phyloP scores from a whole-genome alignment of 768 basidiomycete species.

The Termitomyces eurrhizus region DNA sequence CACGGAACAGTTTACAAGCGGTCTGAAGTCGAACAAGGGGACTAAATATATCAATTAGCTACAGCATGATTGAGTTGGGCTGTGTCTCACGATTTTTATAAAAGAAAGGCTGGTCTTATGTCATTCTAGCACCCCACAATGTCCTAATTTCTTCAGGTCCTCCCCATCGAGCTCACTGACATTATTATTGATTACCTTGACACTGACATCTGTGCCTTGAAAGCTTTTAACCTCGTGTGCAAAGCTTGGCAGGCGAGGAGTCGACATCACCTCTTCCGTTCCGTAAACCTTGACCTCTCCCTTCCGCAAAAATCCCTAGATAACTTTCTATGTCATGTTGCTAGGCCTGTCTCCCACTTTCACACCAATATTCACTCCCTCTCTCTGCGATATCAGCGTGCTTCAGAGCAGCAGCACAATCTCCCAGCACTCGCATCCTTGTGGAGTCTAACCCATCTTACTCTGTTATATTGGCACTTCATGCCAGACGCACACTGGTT shows the following conservation, averaged over 20 bases:
- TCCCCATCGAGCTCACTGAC: slow-evolving; percentile 8
- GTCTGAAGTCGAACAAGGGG: neutral
- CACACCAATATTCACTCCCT: slow-evolving; percentile 3
- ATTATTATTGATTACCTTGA: slow-evolving; percentile 9
- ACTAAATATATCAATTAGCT: too few species aligned
- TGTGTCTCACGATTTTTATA: neutral
- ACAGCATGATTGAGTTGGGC: slow-evolving; percentile 39
- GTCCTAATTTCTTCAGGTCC: neutral
- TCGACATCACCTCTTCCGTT: slow-evolving; percentile 6
- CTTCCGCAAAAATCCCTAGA: slow-evolving; percentile 3
- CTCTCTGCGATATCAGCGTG: neutral
- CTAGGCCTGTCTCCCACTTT: slow-evolving; percentile 4
- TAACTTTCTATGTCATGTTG: slow-evolving; percentile 1
- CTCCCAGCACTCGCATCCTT: slow-evolving; percentile 3
- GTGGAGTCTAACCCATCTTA: slow-evolving; percentile 2
- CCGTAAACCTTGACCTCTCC: slow-evolving; percentile 9
- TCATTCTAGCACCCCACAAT: neutral
- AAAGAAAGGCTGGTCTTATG: neutral
- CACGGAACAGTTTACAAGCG: neutral
- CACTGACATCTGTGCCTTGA: slow-evolving; percentile 4
- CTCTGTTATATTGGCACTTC: slow-evolving; percentile 1
- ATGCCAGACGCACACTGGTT: slow-evolving; percentile 11
- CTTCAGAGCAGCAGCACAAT: slow-evolving; percentile 1
- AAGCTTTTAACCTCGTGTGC: slow-evolving; percentile 9
- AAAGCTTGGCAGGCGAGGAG: slow-evolving; percentile 8